These are phyloP conservation scores for Gossypium ekmanianum DNA, from an alignment of 345 rosid genomes.

Conservation along the genomic window DNA sequence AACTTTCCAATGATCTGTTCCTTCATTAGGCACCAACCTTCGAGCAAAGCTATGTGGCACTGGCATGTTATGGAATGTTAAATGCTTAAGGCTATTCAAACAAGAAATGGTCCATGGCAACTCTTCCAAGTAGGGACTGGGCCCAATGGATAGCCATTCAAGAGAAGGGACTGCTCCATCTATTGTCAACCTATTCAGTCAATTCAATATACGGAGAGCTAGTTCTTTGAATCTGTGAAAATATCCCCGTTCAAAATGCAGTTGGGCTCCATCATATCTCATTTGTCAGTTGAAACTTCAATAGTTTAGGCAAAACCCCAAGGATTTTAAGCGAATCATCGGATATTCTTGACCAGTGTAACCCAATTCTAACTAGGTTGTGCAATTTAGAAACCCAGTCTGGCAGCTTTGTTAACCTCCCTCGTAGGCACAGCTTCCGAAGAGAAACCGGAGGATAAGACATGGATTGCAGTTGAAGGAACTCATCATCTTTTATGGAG, in stretches of 20 bases:
- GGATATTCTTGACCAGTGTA: background rate
- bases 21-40: background rate
- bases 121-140: background rate
- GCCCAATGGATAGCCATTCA: background rate
- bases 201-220: background rate
- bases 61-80: background rate
- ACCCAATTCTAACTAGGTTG: background rate
- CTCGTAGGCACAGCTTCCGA: background rate
- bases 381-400: slow-evolving; percentile 11
- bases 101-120: background rate
- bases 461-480: background rate
- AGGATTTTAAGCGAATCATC: slow-evolving; percentile 18
- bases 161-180: slow-evolving; percentile 3
- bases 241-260: background rate
- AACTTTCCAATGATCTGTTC: background rate
- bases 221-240: background rate
- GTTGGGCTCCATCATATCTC: background rate
- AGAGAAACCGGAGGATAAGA: background rate
- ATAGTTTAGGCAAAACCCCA: slow-evolving; percentile 10
- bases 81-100: background rate
- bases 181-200: background rate
- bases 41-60: background rate
- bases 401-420: slow-evolving; percentile 10
- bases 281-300: background rate
- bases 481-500: background rate